A percentile compares a stretch with the other conserved stretches of the same genome.
These are phyloP conservation scores for Pichiaceae sp. DNA, from an alignment of 1,139 yeast species.

Conservation along the genomic window DNA sequence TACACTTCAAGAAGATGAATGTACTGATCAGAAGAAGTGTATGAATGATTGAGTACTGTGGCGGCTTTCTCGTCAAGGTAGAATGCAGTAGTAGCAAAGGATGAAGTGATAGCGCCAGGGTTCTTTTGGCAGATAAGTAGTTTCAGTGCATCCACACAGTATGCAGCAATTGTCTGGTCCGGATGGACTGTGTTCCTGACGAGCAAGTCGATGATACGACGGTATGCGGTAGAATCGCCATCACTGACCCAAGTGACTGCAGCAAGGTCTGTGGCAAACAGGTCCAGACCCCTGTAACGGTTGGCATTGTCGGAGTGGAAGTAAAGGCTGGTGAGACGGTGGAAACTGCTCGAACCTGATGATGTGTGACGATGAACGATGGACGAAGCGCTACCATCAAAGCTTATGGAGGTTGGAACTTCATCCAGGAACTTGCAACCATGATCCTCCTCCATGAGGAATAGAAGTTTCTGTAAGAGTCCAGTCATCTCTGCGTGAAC, in stretches of 20 bases:
- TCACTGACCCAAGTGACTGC: slow-evolving; percentile 22
- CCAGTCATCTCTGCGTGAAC: slow-evolving; percentile 71
- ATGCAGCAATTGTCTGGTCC: slow-evolving; percentile 49
- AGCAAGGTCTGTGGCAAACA: slow-evolving; percentile 61
- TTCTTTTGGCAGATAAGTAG: slow-evolving; percentile 60
- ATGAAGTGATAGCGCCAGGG: slow-evolving; percentile 63
- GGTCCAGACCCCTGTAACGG: slow-evolving; percentile 34
- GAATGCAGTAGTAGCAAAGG: slow-evolving; percentile 74
- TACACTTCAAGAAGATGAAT: slow-evolving; percentile 58
- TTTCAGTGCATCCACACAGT: slow-evolving; percentile 57
- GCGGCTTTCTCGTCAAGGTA: slow-evolving; percentile 67
- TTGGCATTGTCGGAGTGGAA: slow-evolving; percentile 20
- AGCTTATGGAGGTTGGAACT: not conserved
- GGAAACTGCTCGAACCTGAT: slow-evolving; percentile 2
- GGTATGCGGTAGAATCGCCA: slow-evolving; percentile 29
- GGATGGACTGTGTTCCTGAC: slow-evolving; percentile 71
- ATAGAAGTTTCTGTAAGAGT: slow-evolving; percentile 49
- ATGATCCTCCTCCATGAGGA: slow-evolving; percentile 51
- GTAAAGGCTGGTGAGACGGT: slow-evolving; percentile 16
- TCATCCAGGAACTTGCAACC: slow-evolving; percentile 30
- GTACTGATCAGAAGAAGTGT: slow-evolving; percentile 42
- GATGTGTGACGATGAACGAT: slow-evolving; percentile 8
- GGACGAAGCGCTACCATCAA: slow-evolving; percentile 13
- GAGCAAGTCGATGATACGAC: slow-evolving; percentile 62
- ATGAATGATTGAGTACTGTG: slow-evolving; percentile 40